These are phyloP conservation scores for Nymphaea colorata DNA, from an alignment of 164 flowering plant species.

Conservation along the genomic window DNA sequence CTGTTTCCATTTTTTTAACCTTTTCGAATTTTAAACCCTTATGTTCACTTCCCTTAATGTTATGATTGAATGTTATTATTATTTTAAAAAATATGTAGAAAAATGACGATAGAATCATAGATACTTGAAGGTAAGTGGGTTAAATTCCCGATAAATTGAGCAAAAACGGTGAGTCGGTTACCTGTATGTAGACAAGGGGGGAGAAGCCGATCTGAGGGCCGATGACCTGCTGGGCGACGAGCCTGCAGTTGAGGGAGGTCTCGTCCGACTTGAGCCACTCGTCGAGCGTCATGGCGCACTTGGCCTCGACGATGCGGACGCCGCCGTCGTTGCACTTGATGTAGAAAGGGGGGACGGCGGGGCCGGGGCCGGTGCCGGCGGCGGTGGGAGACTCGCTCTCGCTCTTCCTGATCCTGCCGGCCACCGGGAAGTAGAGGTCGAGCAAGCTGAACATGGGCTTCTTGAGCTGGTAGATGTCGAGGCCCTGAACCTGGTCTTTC, in stretches of 20 bases:
- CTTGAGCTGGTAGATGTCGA: constrained; percentile 27
- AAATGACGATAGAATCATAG: too few species aligned
- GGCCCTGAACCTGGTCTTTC: constrained; percentile 20
- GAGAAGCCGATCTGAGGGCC: constrained; percentile 53
- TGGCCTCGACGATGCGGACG: constrained; percentile 46
- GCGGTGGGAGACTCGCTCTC: constrained; percentile 1
- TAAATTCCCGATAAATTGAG: neutral
- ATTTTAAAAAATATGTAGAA: too few species aligned
- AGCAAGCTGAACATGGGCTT: constrained; percentile 50
- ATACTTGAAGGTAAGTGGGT: neutral
- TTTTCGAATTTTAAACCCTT: too few species aligned
- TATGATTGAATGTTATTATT: too few species aligned
- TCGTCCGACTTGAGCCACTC: constrained; percentile 29
- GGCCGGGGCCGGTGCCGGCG: too few species aligned
- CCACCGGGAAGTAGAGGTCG: constrained; percentile 7
- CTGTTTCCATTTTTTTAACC: too few species aligned
- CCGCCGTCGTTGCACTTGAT: constrained; percentile 75
- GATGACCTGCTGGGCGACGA: constrained; percentile 22
- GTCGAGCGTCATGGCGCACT: constrained; percentile 21
- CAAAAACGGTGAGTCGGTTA: constrained; percentile 4
- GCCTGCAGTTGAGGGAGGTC: constrained; percentile 6
- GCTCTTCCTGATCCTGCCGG: constrained; percentile 52
- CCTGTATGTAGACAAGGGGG: constrained; percentile 57
- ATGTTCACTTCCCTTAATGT: too few species aligned
- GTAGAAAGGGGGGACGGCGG: constrained; percentile 28